Percentiles rank a stretch among this genome's conserved stretches.
phyloP scores from a whole-genome alignment of 2,329 filamentous ascomycete genomes.

The Plectosphaerella sp. region DNA sequence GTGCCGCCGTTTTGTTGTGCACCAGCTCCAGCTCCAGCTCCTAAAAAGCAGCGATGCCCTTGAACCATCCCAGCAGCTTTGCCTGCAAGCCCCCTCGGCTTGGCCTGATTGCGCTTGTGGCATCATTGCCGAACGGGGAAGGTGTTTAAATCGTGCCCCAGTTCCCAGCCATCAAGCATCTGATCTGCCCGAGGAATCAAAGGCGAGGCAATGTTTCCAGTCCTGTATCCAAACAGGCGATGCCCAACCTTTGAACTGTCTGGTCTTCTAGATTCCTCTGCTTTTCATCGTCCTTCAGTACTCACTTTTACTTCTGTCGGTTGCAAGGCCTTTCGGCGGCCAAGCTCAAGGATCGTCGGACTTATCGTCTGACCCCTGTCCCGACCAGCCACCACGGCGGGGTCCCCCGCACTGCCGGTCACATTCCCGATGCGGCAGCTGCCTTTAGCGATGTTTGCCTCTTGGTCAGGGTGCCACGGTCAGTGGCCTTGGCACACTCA shows the following conservation, averaged over 20 bases:
- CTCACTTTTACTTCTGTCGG: too few relatives aligned
- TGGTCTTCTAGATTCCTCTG: background rate
- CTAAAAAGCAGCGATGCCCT: too few relatives aligned
- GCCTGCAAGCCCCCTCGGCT: background rate
- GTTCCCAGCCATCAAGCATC: background rate
- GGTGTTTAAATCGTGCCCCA: background rate
- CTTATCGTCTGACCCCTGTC: background rate
- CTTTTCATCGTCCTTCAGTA: background rate
- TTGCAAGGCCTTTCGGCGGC: background rate
- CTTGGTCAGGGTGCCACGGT: too few relatives aligned
- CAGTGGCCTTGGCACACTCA: too few relatives aligned
- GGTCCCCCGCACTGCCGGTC: background rate
- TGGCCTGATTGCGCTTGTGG: background rate
- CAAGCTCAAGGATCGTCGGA: background rate
- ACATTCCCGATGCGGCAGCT: background rate
- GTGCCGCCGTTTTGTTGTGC: too few relatives aligned
- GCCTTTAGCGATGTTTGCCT: background rate
- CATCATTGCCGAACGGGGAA: background rate
- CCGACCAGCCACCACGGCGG: background rate
- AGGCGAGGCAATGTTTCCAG: background rate
- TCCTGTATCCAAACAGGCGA: background rate
- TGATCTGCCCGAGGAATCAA: background rate
- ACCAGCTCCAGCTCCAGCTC: too few relatives aligned
- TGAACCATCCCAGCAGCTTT: too few relatives aligned
- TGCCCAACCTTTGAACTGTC: background rate